phyloP scores from a whole-genome alignment of 2,329 filamentous ascomycete species.

The Aspergillus floridensis region DNA sequence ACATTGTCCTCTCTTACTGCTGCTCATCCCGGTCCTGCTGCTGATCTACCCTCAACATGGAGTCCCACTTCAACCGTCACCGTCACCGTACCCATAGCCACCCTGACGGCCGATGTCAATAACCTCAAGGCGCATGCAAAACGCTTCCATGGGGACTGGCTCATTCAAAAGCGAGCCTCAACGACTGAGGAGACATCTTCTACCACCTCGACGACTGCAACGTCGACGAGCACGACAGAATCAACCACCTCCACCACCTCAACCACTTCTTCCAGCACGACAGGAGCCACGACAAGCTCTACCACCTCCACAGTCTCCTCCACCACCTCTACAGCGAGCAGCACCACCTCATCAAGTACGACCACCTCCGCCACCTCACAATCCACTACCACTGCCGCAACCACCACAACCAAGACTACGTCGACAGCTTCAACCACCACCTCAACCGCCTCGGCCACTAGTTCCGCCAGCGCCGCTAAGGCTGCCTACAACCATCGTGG shows the following conservation, averaged over 20 bases:
- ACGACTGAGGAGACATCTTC: conserved; percentile 1
- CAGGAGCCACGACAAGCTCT: neutral
- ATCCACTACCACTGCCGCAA: conserved; percentile 3
- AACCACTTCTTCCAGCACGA: neutral
- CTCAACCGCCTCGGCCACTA: conserved; percentile 5
- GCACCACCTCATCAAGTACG: neutral
- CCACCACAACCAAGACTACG: conserved; percentile 3
- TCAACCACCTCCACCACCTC: neutral
- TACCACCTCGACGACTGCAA: neutral
- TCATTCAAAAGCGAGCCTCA: conserved; percentile 1
- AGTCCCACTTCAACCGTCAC: neutral
- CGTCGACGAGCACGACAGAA: neutral
- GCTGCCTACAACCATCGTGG: conserved; percentile 3
- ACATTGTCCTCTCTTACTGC: neutral
- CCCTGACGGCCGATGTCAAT: neutral
- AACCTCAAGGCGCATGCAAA: neutral
- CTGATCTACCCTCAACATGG: neutral
- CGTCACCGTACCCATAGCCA: neutral
- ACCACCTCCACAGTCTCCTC: neutral
- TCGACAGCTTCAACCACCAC: conserved; percentile 5
- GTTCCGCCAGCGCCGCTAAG: neutral
- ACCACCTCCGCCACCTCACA: conserved; percentile 3
- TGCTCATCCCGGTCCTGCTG: neutral
- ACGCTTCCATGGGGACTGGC: neutral
- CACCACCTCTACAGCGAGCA: neutral